Evolutionary conservation across 116 monocot genomes (phyloP).

Genomic region (Dioscorea cayenensis): DNA sequence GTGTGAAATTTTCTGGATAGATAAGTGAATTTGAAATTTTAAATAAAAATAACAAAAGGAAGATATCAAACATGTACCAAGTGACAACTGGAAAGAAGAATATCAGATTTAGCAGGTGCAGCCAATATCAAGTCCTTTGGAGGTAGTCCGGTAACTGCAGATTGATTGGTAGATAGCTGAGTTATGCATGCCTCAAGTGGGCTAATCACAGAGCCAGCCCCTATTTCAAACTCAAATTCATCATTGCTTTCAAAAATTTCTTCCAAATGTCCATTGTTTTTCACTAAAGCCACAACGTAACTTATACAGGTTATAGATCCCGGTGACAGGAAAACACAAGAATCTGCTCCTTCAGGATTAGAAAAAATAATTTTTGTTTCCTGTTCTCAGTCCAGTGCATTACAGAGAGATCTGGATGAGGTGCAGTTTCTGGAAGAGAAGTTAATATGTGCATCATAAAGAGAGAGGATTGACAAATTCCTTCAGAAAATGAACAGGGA

Average conservation of each 20-base stretch:
- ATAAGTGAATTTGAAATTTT: not conserved
- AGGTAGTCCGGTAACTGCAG: slow-evolving; percentile 42
- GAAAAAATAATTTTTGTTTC: slow-evolving; percentile 29
- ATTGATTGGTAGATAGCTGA: slow-evolving; percentile 67
- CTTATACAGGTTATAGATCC: slow-evolving; percentile 69
- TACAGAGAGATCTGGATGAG: slow-evolving; percentile 6
- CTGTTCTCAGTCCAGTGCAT: not conserved
- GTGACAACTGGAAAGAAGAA: slow-evolving; percentile 37
- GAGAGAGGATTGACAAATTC: slow-evolving; percentile 29
- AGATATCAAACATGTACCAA: slow-evolving; percentile 33
- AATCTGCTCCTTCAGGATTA: slow-evolving; percentile 52
- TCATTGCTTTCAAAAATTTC: slow-evolving; percentile 58
- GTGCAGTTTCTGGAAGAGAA: slow-evolving; percentile 2
- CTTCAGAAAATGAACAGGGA: slow-evolving; percentile 16
- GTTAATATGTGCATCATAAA: slow-evolving; percentile 18
- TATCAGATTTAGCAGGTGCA: slow-evolving; percentile 43
- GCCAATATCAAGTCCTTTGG: slow-evolving; percentile 61
- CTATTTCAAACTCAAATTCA: slow-evolving; percentile 91
- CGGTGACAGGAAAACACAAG: slow-evolving; percentile 41
- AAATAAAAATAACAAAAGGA: not conserved
- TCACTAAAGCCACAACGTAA: slow-evolving; percentile 48
- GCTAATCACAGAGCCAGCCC: slow-evolving; percentile 61
- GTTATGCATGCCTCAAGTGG: slow-evolving; percentile 55
- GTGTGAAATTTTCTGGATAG: not conserved
- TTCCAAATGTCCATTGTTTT: slow-evolving; percentile 18